Conservation (phyloP, 768 basidiomycete species). For the Russula brevipes region DNA sequence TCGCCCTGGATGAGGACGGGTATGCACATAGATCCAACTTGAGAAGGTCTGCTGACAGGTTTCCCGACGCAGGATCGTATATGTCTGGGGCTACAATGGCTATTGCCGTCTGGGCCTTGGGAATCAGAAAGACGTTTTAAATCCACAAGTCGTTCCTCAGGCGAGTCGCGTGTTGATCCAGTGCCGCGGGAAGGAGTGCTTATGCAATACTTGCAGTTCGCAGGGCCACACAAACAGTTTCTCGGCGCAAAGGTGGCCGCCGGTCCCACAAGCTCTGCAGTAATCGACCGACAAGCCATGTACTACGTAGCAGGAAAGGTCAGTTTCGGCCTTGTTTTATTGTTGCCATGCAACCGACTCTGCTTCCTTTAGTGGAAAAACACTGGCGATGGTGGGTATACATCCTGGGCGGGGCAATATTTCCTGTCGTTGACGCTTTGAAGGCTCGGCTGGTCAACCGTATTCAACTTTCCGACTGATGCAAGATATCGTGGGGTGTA, state of each 20-base stretch:
- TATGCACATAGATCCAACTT: slow-evolving; percentile 30
- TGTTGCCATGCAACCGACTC: neutral
- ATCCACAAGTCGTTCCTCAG: slow-evolving; percentile 80
- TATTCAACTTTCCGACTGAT: slow-evolving; percentile 84
- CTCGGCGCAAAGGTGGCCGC: slow-evolving; percentile 62
- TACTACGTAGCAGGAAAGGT: slow-evolving; percentile 85
- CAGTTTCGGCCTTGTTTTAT: slow-evolving; percentile 7
- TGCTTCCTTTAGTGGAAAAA: slow-evolving; percentile 71
- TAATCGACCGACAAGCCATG: slow-evolving; percentile 81
- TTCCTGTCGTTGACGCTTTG: slow-evolving; percentile 9
- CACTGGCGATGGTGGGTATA: slow-evolving; percentile 74
- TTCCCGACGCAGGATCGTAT: slow-evolving; percentile 51
- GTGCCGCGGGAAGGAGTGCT: neutral
- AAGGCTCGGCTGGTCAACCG: slow-evolving; percentile 84
- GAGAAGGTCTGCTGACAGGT: neutral
- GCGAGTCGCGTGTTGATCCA: slow-evolving; percentile 33
- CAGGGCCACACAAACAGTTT: slow-evolving; percentile 59
- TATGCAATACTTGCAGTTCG: slow-evolving; percentile 47
- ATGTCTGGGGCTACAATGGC: slow-evolving; percentile 86
- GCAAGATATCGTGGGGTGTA: slow-evolving; percentile 87
- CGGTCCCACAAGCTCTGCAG: slow-evolving; percentile 80
- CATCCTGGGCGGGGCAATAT: neutral
- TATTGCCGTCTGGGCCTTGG: slow-evolving; percentile 89
- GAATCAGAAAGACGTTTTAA: slow-evolving; percentile 73
- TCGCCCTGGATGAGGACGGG: slow-evolving; percentile 79